Evolutionary conservation across 2,329 filamentous ascomycete species (phyloP).

Genomic region (Pseudocercospora fijiensis): DNA sequence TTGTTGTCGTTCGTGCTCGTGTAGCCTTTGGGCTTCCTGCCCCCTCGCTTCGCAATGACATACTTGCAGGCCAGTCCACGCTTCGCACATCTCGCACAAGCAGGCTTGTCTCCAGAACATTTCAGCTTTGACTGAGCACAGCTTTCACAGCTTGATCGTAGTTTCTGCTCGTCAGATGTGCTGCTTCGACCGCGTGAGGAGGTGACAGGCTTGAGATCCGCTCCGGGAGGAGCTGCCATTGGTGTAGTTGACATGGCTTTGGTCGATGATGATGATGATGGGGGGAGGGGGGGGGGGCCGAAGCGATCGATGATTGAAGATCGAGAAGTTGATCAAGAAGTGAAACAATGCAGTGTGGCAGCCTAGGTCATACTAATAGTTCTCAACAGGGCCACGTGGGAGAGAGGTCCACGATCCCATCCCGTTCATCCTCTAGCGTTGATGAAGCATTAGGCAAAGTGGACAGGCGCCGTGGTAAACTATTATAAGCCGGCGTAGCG

Average conservation of each 20-base stretch:
- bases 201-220: neutral
- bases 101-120: conserved; percentile 2
- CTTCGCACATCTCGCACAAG: conserved; percentile 3
- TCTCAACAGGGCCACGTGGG: conserved; percentile 7
- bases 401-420: neutral
- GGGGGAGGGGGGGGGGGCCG: too few species aligned
- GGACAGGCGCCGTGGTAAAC: too few species aligned
- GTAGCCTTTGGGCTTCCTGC: conserved; percentile 6
- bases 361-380: conserved; percentile 2
- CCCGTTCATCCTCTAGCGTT: neutral
- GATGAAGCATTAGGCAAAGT: neutral
- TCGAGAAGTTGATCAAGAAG: neutral
- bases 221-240: conserved; percentile 3
- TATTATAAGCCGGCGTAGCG: too few species aligned
- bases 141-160: neutral
- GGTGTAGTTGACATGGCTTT: neutral
- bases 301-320: neutral
- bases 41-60: conserved; percentile 4
- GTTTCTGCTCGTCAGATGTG: conserved; percentile 4
- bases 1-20: conserved; percentile 1
- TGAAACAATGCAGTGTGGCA: conserved; percentile 1
- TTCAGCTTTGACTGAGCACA: conserved; percentile 6
- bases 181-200: conserved; percentile 4
- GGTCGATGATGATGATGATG: neutral
- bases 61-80: conserved; percentile 6